phyloP scores from a whole-genome alignment of 345 rosid species.

The Syzygium grande region DNA sequence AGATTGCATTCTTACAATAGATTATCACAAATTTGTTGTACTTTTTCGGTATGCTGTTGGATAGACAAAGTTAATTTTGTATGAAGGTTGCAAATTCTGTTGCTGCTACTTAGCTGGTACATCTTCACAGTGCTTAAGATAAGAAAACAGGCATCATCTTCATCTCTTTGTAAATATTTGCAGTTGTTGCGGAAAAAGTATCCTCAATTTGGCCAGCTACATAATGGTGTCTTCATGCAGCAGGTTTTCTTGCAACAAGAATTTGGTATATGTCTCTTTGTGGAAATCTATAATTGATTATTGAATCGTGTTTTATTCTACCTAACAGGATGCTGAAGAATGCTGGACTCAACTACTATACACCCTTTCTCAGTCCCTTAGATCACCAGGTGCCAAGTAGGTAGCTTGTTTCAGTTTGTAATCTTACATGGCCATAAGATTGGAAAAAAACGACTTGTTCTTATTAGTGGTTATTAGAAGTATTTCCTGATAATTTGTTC shows the following conservation, averaged over 20 bases:
- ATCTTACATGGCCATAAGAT: not conserved
- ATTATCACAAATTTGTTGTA: not conserved
- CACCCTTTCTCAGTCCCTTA: slow-evolving; percentile 86
- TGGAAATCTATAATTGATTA: not conserved
- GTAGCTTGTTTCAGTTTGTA: not conserved
- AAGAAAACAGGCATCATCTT: not conserved
- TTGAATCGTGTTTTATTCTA: not conserved
- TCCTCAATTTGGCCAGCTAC: slow-evolving; percentile 93
- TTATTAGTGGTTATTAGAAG: not conserved
- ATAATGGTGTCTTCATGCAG: slow-evolving; percentile 92
- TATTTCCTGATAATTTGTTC: not conserved
- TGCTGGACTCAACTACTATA: slow-evolving; percentile 95
- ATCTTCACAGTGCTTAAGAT: not conserved
- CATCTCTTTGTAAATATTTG: not conserved
- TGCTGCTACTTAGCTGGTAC: not conserved
- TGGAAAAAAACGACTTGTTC: not conserved
- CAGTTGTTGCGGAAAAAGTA: slow-evolving; percentile 86
- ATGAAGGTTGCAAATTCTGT: not conserved
- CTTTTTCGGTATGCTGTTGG: not conserved
- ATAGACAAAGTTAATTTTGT: not conserved
- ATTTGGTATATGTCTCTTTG: not conserved
- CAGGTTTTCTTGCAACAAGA: slow-evolving; percentile 38
- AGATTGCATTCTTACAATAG: not conserved
- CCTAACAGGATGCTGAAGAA: slow-evolving; percentile 90
- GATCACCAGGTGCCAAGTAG: slow-evolving; percentile 51